These are phyloP conservation scores for Tieghemiomyces parasiticus DNA, from an alignment of 192 early-diverging fungal species.

Conservation along the genomic window DNA sequence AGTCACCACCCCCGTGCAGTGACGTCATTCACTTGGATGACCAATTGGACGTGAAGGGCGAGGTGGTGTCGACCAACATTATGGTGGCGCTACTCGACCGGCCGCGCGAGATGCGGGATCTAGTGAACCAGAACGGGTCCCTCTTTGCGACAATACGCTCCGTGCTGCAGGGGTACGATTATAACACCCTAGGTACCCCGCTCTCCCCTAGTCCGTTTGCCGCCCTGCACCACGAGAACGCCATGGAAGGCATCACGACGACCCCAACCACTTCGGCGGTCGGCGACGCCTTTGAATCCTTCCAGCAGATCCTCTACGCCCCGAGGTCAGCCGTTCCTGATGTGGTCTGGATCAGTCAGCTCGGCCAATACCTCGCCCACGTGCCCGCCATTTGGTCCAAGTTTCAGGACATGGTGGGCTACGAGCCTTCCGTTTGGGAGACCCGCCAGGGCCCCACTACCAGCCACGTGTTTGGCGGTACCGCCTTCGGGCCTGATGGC, in stretches of 20 bases:
- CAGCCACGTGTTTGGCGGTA: neutral
- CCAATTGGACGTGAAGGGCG: neutral
- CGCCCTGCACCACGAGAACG: neutral
- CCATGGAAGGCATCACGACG: neutral
- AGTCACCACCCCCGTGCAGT: neutral
- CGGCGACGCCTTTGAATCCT: neutral
- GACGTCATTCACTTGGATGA: neutral
- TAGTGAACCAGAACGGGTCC: constrained; percentile 2
- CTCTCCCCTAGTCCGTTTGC: neutral
- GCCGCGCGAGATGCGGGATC: constrained; percentile 5
- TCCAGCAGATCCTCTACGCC: neutral
- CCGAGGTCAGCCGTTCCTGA: constrained; percentile 1
- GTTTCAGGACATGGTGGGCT: constrained; percentile 9
- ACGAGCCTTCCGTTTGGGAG: constrained; percentile 9
- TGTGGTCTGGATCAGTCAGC: neutral
- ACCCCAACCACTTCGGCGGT: neutral
- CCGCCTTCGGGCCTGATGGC: neutral
- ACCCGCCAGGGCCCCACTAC: neutral
- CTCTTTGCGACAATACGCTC: constrained; percentile 1
- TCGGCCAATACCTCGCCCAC: neutral
- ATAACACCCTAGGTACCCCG: neutral
- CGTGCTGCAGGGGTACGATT: constrained; percentile 1
- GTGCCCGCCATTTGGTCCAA: neutral
- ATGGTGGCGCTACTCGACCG: constrained; percentile 10
- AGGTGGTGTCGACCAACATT: neutral